Evolutionary conservation across 2,329 filamentous ascomycete species (phyloP).

Genomic region (Botrytis galanthina): DNA sequence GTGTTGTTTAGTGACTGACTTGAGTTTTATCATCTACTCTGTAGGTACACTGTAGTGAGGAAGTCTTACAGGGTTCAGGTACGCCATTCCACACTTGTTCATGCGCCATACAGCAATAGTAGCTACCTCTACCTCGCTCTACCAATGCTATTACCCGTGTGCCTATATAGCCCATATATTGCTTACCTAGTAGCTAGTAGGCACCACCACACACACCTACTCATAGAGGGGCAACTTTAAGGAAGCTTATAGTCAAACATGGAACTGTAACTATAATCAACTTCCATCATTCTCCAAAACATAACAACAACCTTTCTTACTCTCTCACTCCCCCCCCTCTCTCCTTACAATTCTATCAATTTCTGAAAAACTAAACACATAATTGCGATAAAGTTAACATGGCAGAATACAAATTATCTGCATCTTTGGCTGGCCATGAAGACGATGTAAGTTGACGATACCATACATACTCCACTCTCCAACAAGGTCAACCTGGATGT

Average conservation of each 20-base stretch:
- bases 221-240: constrained; percentile 14
- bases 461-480: constrained; percentile 17
- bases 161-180: background rate
- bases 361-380: background rate
- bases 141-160: background rate
- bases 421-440: constrained; percentile 83
- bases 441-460: constrained; percentile 71
- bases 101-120: background rate
- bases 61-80: background rate
- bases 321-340: background rate
- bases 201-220: too few species aligned
- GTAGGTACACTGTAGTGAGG: too few species aligned
- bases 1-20: background rate
- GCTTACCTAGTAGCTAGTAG: too few species aligned
- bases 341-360: constrained; percentile 4
- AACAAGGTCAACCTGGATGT: constrained; percentile 8
- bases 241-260: constrained; percentile 28
- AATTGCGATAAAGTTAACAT: constrained; percentile 45
- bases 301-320: constrained; percentile 2
- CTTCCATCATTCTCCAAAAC: background rate
- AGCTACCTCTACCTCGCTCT: too few species aligned
- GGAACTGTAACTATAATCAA: constrained; percentile 17
- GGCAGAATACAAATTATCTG: constrained; percentile 89
- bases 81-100: background rate
- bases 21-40: background rate